A percentile compares a stretch with the other conserved stretches of the same genome.
Conservation (phyloP, 345 rosid genomes). For the Arabidopsis arenosa region DNA sequence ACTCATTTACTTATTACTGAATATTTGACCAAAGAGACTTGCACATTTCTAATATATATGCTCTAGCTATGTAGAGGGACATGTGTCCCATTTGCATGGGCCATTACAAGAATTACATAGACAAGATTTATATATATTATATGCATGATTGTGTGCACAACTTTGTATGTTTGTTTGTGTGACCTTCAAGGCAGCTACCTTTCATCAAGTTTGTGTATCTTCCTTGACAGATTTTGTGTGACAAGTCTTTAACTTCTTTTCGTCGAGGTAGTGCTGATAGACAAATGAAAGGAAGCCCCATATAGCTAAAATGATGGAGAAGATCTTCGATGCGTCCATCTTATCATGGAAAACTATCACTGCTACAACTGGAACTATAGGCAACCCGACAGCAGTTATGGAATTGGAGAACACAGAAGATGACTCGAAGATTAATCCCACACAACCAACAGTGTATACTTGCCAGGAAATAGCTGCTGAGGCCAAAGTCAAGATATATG, state of each 20-base stretch:
- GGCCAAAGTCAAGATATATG: constrained; percentile 51
- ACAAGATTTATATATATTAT: background rate
- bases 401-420: constrained; percentile 41
- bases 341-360: constrained; percentile 54
- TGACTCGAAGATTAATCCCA: constrained; percentile 43
- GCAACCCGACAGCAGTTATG: constrained; percentile 50
- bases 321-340: constrained; percentile 63
- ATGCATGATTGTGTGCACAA: constrained; percentile 10
- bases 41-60: background rate
- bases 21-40: background rate
- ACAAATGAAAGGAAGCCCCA: constrained; percentile 70
- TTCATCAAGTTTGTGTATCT: constrained; percentile 28
- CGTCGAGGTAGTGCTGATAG: constrained; percentile 66
- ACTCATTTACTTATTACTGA: background rate
- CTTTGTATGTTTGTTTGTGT: constrained; percentile 24
- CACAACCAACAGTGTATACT: constrained; percentile 49
- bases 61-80: constrained; percentile 7
- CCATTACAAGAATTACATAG: background rate
- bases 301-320: constrained; percentile 59
- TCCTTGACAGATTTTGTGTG: constrained; percentile 25
- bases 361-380: constrained; percentile 52
- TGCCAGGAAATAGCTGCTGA: constrained; percentile 56
- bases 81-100: background rate
- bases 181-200: background rate
- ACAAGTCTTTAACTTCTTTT: constrained; percentile 22